These are phyloP conservation scores for Podaxis carcinomalis DNA, from an alignment of 768 basidiomycete species.

Conservation along the genomic window DNA sequence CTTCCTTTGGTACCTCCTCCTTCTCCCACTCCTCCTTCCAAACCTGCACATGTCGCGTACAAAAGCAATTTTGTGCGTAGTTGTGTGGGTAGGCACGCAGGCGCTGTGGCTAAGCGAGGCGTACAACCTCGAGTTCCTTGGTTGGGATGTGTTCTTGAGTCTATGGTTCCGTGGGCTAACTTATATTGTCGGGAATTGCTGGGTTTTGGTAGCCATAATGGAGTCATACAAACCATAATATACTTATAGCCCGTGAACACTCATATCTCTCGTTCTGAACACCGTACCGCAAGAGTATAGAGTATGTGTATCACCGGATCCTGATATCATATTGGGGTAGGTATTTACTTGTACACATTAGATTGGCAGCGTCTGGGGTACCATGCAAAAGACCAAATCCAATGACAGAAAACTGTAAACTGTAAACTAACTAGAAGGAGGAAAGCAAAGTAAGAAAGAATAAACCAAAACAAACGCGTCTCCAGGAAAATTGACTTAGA, in stretches of 20 bases:
- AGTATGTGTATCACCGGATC: not conserved
- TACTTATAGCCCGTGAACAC: not conserved
- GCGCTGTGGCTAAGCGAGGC: constrained; percentile 90
- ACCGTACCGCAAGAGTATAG: not conserved
- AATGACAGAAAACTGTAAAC: not conserved
- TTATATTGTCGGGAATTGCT: constrained; percentile 74
- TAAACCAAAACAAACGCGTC: not conserved
- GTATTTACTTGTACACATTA: not conserved
- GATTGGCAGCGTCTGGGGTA: not conserved
- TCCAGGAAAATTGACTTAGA: not conserved
- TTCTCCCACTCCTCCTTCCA: constrained; percentile 80
- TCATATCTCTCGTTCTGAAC: not conserved
- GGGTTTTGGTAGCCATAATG: constrained; percentile 72
- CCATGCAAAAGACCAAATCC: not conserved
- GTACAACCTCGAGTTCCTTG: constrained; percentile 87
- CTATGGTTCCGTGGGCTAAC: constrained; percentile 78
- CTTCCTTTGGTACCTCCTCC: constrained; percentile 93
- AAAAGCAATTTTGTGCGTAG: constrained; percentile 36
- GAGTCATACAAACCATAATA: constrained; percentile 30
- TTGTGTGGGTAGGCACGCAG: constrained; percentile 75
- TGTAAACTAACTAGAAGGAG: not conserved
- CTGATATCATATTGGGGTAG: not conserved
- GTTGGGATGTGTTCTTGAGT: constrained; percentile 62
- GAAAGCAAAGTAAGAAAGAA: not conserved
- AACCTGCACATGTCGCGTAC: constrained; percentile 47